Evolutionary conservation across 768 basidiomycete species (phyloP).

Genomic region (Lyophyllum atratum): DNA sequence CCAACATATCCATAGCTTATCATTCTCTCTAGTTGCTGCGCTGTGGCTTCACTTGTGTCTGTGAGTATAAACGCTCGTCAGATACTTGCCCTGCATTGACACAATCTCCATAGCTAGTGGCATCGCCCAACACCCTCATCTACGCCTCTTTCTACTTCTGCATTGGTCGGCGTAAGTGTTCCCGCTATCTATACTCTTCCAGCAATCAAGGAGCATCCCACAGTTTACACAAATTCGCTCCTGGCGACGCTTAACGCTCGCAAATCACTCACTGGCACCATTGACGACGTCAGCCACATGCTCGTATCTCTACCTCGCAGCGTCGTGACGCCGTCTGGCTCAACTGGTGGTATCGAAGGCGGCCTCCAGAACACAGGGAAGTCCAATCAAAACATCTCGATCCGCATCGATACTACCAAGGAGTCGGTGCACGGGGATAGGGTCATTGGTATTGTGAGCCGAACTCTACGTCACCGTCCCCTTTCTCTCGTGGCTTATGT

Average conservation of each 20-base stretch:
- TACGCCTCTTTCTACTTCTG: constrained; percentile 57
- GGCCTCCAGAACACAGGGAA: constrained; percentile 2
- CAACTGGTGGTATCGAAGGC: neutral
- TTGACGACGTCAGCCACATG: constrained; percentile 32
- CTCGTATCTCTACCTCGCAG: constrained; percentile 31
- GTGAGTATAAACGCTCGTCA: constrained; percentile 24
- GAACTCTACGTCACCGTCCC: neutral
- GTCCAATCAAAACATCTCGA: constrained; percentile 1
- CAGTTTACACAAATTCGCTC: constrained; percentile 55
- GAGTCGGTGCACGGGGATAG: constrained; percentile 1
- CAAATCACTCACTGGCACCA: constrained; percentile 31
- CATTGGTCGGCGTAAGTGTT: constrained; percentile 45
- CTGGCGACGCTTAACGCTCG: constrained; percentile 55
- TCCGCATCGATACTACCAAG: constrained; percentile 10
- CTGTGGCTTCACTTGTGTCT: constrained; percentile 49
- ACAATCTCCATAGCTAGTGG: constrained; percentile 28
- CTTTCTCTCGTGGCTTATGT: neutral
- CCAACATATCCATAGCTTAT: neutral
- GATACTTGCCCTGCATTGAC: neutral
- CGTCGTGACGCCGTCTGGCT: neutral
- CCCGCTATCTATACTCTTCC: neutral
- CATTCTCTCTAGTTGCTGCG: constrained; percentile 37
- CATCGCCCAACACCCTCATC: constrained; percentile 43
- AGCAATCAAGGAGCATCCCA: neutral
- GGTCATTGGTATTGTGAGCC: neutral